Evolutionary conservation across 129 eudicot genomes (phyloP).

Genomic region (Sambucus nigra): DNA sequence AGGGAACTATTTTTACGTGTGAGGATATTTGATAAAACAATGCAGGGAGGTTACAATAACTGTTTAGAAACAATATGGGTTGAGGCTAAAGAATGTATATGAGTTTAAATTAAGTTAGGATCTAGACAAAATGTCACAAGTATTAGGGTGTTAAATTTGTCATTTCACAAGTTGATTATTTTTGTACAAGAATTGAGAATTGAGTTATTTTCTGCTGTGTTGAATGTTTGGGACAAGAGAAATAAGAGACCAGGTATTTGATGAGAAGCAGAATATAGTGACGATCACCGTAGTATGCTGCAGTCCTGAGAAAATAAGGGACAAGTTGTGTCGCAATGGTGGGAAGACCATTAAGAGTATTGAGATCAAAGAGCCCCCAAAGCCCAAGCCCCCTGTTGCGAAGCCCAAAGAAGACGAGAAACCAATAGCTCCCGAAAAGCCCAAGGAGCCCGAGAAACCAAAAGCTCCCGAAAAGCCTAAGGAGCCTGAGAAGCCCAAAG

Average conservation of each 20-base stretch:
- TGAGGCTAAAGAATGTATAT: too few species aligned
- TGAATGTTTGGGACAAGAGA: conserved; percentile 23
- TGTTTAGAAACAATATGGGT: too few species aligned
- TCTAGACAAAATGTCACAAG: too few species aligned
- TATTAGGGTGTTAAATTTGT: too few species aligned
- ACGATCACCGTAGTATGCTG: conserved; percentile 71
- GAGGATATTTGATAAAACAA: too few species aligned
- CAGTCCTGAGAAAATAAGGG: conserved; percentile 70
- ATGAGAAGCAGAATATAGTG: conserved; percentile 57
- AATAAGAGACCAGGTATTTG: conserved; percentile 65
- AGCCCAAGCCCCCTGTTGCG: conserved; percentile 22
- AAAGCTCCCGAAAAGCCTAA: conserved; percentile 28
- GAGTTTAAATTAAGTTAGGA: too few species aligned
- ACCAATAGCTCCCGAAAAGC: conserved; percentile 18
- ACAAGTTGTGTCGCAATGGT: conserved; percentile 63
- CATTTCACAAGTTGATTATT: too few species aligned
- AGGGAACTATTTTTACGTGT: too few species aligned
- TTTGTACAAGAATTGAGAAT: too few species aligned
- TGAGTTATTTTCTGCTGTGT: background rate
- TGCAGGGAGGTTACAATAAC: too few species aligned
- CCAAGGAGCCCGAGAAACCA: conserved; percentile 24
- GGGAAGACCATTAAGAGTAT: conserved; percentile 51
- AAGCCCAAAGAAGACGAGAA: conserved; percentile 34
- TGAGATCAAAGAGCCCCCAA: conserved; percentile 41
- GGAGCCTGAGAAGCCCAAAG: conserved; percentile 14